These are phyloP conservation scores for Neurospora sp. DNA, from an alignment of 495 filamentous ascomycete species.

Conservation along the genomic window DNA sequence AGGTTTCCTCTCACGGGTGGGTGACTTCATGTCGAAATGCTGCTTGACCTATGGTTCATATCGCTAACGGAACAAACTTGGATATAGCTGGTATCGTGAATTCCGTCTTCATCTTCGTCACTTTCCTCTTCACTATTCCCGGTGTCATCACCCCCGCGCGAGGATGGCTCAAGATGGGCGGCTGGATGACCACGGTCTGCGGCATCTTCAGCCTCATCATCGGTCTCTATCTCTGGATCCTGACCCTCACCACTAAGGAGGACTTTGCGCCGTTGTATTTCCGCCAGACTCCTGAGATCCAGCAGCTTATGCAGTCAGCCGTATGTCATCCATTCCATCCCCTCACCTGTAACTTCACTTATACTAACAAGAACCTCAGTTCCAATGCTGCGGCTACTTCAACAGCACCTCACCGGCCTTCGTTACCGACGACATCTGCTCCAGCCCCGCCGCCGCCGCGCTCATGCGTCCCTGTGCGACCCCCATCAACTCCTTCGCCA, in stretches of 20 bases:
- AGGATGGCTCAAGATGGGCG: constrained; percentile 48
- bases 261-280: constrained; percentile 48
- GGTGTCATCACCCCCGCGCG: constrained; percentile 50
- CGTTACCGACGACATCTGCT: constrained; percentile 49
- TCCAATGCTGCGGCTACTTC: constrained; percentile 64
- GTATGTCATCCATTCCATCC: constrained; percentile 30
- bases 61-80: constrained; percentile 15
- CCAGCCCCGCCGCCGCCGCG: constrained; percentile 52
- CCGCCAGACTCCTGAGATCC: constrained; percentile 36
- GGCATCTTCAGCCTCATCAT: constrained; percentile 53
- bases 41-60: neutral
- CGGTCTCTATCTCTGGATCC: constrained; percentile 59
- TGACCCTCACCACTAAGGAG: constrained; percentile 52
- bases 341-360: neutral
- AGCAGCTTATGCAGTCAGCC: constrained; percentile 54
- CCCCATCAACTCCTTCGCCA: constrained; percentile 52
- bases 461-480: constrained; percentile 53
- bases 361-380: constrained; percentile 34
- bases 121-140: constrained; percentile 47
- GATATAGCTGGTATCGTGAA: constrained; percentile 53
- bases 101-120: constrained; percentile 47
- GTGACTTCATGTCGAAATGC: constrained; percentile 2
- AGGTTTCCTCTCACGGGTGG: constrained; percentile 51
- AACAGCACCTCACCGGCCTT: constrained; percentile 57
- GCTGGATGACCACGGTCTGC: constrained; percentile 49